Evolutionary conservation across 805 yeast genomes (phyloP).

Genomic region (Priceomyces fermenticarens): DNA sequence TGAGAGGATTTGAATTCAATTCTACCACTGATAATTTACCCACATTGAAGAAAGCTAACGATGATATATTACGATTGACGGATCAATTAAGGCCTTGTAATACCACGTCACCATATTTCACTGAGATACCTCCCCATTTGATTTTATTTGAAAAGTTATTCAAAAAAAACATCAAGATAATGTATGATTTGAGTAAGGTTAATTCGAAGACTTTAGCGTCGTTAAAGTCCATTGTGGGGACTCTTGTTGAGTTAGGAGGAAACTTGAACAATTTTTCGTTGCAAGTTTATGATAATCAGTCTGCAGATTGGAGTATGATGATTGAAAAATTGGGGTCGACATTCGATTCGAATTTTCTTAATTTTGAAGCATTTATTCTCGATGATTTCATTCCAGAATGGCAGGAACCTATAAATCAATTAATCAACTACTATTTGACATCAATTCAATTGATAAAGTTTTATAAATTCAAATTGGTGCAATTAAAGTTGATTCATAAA

Average conservation of each 20-base stretch:
- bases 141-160: slow-evolving; percentile 33
- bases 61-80: slow-evolving; percentile 29
- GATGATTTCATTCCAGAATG: slow-evolving; percentile 38
- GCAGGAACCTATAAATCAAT: slow-evolving; percentile 51
- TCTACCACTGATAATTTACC: slow-evolving; percentile 28
- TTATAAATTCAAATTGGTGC: slow-evolving; percentile 51
- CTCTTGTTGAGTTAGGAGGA: slow-evolving; percentile 53
- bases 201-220: slow-evolving; percentile 38
- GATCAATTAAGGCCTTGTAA: slow-evolving; percentile 31
- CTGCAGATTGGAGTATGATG: slow-evolving; percentile 24
- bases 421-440: slow-evolving; percentile 42
- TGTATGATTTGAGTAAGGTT: slow-evolving; percentile 34
- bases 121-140: slow-evolving; percentile 27
- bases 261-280: slow-evolving; percentile 55
- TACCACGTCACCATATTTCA: slow-evolving; percentile 1
- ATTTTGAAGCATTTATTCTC: slow-evolving; percentile 43
- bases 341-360: slow-evolving; percentile 49
- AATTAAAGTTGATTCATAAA: slow-evolving; percentile 39
- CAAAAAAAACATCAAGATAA: slow-evolving; percentile 28
- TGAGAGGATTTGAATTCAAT: slow-evolving; percentile 35
- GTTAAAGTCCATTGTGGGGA: slow-evolving; percentile 35
- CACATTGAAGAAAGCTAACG: slow-evolving; percentile 30
- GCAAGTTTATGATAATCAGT: slow-evolving; percentile 29
- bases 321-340: slow-evolving; percentile 54
- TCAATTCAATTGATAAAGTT: slow-evolving; percentile 46